Conservation (phyloP, 495 filamentous ascomycete species). For the Penicillium angulare region DNA sequence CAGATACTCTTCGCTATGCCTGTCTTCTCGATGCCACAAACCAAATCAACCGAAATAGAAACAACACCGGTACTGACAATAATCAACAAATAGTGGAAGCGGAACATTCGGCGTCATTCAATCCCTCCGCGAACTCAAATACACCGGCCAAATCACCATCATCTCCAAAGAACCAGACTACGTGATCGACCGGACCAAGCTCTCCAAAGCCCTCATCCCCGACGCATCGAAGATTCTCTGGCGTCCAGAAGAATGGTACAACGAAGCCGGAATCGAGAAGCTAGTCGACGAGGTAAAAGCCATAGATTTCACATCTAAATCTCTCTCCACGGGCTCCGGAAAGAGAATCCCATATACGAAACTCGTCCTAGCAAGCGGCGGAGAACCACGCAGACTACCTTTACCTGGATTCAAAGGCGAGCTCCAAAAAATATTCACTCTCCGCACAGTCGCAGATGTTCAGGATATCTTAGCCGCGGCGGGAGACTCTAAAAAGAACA, state of each 20-base stretch:
- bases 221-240: slow-evolving; percentile 75
- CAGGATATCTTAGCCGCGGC: slow-evolving; percentile 73
- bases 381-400: slow-evolving; percentile 72
- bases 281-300: slow-evolving; percentile 71
- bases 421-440: slow-evolving; percentile 78
- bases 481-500: slow-evolving; percentile 80
- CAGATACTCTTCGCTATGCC: too few species aligned
- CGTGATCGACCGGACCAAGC: slow-evolving; percentile 90
- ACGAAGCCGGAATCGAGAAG: slow-evolving; percentile 68
- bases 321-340: slow-evolving; percentile 69
- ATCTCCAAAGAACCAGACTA: slow-evolving; percentile 80
- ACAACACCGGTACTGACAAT: neutral
- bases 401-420: slow-evolving; percentile 77
- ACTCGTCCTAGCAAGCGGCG: slow-evolving; percentile 85
- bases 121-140: slow-evolving; percentile 76
- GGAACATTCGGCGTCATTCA: slow-evolving; percentile 79
- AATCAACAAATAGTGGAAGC: slow-evolving; percentile 53
- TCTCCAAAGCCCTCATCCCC: slow-evolving; percentile 90
- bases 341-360: slow-evolving; percentile 76
- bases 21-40: too few species aligned
- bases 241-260: slow-evolving; percentile 74
- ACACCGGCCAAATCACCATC: slow-evolving; percentile 76
- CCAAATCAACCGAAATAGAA: too few species aligned
- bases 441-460: slow-evolving; percentile 72
- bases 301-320: slow-evolving; percentile 73